These are phyloP conservation scores for Lichtheimia hyalospora DNA, from an alignment of 371 early-diverging fungal genomes.

Conservation along the genomic window DNA sequence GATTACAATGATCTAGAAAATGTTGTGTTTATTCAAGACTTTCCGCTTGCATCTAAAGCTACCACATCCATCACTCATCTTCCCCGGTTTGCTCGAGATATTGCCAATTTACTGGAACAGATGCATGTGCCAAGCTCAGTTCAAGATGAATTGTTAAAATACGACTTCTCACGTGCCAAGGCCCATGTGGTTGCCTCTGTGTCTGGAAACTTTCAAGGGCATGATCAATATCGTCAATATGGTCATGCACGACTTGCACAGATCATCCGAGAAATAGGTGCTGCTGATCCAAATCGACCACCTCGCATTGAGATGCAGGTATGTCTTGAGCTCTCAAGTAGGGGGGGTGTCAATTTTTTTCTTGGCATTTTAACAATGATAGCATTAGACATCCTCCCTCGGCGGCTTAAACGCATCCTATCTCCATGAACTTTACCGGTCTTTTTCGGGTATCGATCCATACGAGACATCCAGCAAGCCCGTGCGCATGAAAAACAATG, in stretches of 20 bases:
- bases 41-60: conserved; percentile 20
- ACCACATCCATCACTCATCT: conserved; percentile 2
- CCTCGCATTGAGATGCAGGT: conserved; percentile 52
- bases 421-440: conserved; percentile 36
- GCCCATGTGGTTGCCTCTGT: conserved; percentile 45
- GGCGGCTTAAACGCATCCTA: conserved; percentile 29
- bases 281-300: conserved; percentile 6
- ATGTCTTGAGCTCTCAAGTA: neutral
- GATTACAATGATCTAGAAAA: conserved; percentile 50
- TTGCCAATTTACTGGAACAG: conserved; percentile 27
- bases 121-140: conserved; percentile 43
- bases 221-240: conserved; percentile 22
- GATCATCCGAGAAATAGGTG: conserved; percentile 26
- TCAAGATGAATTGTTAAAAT: conserved; percentile 30
- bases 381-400: conserved; percentile 41
- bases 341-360: neutral
- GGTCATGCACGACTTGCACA: conserved; percentile 43
- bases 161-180: conserved; percentile 43
- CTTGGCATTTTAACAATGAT: neutral
- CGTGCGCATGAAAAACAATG: conserved; percentile 10
- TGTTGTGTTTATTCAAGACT: conserved; percentile 52
- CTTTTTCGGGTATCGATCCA: conserved; percentile 38
- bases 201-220: conserved; percentile 40
- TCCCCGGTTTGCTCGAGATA: conserved; percentile 35
- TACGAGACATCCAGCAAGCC: conserved; percentile 14